Base-by-base conservation (phyloP, 2,329 filamentous ascomycete genomes). In the Cladosporium velox region DNA sequence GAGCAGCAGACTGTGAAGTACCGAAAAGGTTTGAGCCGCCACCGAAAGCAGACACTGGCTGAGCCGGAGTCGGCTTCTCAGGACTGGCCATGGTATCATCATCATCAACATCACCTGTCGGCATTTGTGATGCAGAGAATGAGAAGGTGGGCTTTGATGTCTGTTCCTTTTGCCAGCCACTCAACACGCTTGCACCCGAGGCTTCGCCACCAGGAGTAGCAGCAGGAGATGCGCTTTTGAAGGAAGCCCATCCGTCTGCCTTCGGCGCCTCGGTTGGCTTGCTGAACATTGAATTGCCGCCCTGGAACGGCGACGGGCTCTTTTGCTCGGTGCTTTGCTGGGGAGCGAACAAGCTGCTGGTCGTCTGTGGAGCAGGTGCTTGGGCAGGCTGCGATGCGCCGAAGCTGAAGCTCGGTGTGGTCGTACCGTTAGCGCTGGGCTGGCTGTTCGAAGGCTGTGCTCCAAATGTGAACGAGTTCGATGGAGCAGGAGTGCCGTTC, bases 71-170 rank as follows among this genome's bases (percentile, higher is more conserved):
- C 55, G 62, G 58, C 58, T 65, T 62, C 38, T 65, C 65, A 7
- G 72, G 70, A 15, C 69, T 75, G n/a, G 66, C 65, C 72, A 72
- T 74, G 47, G 70, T 71, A 26, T 71, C 71, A 60, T 74, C 70
- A 41, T 73, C 69, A 49, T 72, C 68, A 8, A 52, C 51, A 34
- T 65, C 30, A 44, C 38, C 47, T 1, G 57, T 47, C 21, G 64
- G n/a, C 57, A 57, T 62, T 30, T 66, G 64, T 15, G 64, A 55
- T 52, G 32, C 38, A 35, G 58, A 49, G 34, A 66, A 66, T 35
- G 66, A 44, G 59, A 52, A 52, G n/a, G 34, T 28, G 24, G 58
- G 60, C 54, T 67, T 67, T 5, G 63, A 59, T 18, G 63, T 60
- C 38, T 65, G 63, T 35, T 65, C 55, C 35, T 68, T 61, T n/a